Evolutionary conservation across 2,329 filamentous ascomycete species (phyloP).

Genomic region (Verticillium isaacii): DNA sequence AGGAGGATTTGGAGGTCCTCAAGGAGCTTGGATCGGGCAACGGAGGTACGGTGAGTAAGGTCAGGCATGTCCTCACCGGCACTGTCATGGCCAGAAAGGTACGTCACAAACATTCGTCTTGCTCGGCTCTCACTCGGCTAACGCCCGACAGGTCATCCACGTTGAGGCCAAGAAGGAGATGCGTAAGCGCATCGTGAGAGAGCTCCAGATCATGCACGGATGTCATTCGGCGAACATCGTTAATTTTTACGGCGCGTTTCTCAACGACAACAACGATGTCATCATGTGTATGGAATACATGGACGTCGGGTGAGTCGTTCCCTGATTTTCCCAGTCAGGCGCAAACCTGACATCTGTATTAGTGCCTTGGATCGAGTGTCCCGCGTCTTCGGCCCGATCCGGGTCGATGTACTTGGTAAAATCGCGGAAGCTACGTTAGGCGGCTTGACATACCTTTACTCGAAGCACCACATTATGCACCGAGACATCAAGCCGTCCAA

Average conservation of each 20-base stretch:
- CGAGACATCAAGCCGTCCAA: constrained; percentile 98
- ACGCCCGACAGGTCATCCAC: constrained; percentile 71
- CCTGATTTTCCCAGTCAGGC: too few relatives aligned
- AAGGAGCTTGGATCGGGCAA: constrained; percentile 96
- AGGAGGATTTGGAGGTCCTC: constrained; percentile 86
- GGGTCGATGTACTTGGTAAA: constrained; percentile 94
- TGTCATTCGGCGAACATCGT: constrained; percentile 97
- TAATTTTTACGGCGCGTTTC: constrained; percentile 94
- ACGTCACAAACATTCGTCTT: constrained; percentile 3
- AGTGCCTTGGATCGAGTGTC: constrained; percentile 93
- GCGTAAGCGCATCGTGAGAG: constrained; percentile 92
- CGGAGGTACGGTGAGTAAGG: constrained; percentile 97
- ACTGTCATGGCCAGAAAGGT: constrained; percentile 99
- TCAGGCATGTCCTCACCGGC: constrained; percentile 89
- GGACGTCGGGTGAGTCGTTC: constrained; percentile 80
- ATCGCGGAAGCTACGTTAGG: constrained; percentile 94
- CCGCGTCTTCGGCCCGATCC: constrained; percentile 88
- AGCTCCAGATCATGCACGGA: constrained; percentile 97
- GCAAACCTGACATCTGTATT: constrained; percentile 6
- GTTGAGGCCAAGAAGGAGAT: constrained; percentile 98
- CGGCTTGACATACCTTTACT: constrained; percentile 91
- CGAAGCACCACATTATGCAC: constrained; percentile 96
- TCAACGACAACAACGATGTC: constrained; percentile 95
- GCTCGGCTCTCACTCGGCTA: background rate
- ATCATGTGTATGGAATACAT: constrained; percentile 99